Conservation (phyloP, 139 green algal genomes). For the Picochlorum sp. region DNA sequence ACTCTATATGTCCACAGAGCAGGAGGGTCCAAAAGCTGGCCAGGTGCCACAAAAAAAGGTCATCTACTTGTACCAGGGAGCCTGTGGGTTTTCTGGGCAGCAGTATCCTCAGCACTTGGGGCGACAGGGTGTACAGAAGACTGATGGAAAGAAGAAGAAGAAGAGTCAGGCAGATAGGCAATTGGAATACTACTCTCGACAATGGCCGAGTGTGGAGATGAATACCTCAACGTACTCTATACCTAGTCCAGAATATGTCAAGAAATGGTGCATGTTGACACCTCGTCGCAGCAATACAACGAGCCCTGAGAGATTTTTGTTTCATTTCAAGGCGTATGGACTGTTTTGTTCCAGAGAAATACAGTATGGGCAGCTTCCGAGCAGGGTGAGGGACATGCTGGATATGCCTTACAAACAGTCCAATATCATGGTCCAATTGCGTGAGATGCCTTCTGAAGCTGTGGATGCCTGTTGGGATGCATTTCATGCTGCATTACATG, state of each 20-base stretch:
- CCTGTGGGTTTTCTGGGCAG: not conserved
- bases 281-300: not conserved
- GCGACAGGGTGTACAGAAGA: not conserved
- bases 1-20: no score
- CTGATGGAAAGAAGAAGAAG: no score
- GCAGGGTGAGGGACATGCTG: not conserved
- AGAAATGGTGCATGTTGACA: slow-evolving; percentile 14
- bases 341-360: slow-evolving; percentile 29
- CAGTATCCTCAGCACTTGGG: not conserved
- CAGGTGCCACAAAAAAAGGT: no score
- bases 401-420: not conserved
- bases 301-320: slow-evolving; percentile 22
- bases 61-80: not conserved
- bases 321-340: slow-evolving; percentile 49
- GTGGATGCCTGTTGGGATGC: slow-evolving; percentile 21
- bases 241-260: slow-evolving; percentile 8
- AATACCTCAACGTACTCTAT: slow-evolving; percentile 37
- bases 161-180: not conserved
- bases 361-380: slow-evolving; percentile 4
- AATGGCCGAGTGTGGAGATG: slow-evolving; percentile 23
- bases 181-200: not conserved
- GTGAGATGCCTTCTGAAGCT: slow-evolving; percentile 1
- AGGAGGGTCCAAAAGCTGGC: no score
- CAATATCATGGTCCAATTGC: not conserved
- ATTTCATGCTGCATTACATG: slow-evolving; percentile 25